These are phyloP conservation scores for Neurospora cerealis DNA, from an alignment of 495 filamentous ascomycete genomes.

Conservation along the genomic window DNA sequence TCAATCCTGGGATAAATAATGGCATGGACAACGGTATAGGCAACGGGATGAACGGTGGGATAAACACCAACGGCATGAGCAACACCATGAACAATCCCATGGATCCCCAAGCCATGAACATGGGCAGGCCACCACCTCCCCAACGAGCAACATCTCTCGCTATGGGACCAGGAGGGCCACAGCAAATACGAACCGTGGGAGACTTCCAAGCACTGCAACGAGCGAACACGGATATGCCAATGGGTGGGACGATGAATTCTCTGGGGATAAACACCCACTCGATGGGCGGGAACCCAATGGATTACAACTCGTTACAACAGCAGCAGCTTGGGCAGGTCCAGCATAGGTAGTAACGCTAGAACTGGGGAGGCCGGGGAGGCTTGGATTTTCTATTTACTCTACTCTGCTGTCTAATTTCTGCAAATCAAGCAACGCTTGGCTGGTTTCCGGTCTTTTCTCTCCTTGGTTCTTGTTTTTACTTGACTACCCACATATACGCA, in stretches of 20 bases:
- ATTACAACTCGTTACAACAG: constrained; percentile 21
- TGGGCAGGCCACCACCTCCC: constrained; percentile 25
- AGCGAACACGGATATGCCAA: constrained; percentile 30
- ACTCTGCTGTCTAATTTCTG: neutral
- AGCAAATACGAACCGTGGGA: constrained; percentile 34
- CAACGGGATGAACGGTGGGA: constrained; percentile 1
- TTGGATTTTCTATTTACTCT: neutral
- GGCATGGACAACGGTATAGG: constrained; percentile 14
- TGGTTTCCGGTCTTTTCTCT: neutral
- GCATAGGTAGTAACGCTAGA: constrained; percentile 17
- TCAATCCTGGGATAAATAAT: constrained; percentile 21
- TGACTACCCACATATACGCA: neutral
- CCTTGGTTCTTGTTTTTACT: neutral
- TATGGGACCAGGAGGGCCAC: constrained; percentile 13
- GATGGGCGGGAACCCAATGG: constrained; percentile 18
- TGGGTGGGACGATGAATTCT: constrained; percentile 13
- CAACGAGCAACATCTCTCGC: constrained; percentile 34
- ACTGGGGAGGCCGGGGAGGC: neutral
- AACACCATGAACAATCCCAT: constrained; percentile 2
- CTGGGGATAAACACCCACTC: constrained; percentile 19
- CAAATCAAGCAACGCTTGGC: neutral
- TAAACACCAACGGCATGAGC: constrained; percentile 18
- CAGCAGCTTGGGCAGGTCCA: neutral
- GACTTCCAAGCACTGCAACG: constrained; percentile 38
- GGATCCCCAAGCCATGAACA: constrained; percentile 20